phyloP scores from a whole-genome alignment of 306 rosid genomes.

The Citrullus amarus region DNA sequence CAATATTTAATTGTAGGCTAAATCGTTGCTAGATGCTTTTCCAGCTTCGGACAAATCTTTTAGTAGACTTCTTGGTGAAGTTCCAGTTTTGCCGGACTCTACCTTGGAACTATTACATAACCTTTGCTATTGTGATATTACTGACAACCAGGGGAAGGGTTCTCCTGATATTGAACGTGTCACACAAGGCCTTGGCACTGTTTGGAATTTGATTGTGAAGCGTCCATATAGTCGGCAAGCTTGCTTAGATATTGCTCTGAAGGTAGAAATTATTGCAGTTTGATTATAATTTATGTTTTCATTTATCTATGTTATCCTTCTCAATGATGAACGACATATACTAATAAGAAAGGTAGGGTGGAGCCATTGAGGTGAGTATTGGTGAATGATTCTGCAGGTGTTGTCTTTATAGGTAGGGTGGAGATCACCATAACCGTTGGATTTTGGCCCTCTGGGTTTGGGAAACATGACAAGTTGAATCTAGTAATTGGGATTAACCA shows the following conservation, averaged over 20 bases:
- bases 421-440: neutral
- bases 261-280: conserved; percentile 36
- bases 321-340: neutral
- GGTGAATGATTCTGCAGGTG: neutral
- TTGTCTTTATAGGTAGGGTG: neutral
- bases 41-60: conserved; percentile 93
- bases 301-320: neutral
- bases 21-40: conserved; percentile 64
- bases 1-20: conserved; percentile 42
- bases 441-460: neutral
- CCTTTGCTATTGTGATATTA: conserved; percentile 63
- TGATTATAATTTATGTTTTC: neutral
- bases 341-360: neutral
- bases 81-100: conserved; percentile 73
- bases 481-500: neutral
- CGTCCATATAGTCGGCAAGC: conserved; percentile 78
- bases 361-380: neutral
- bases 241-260: conserved; percentile 71
- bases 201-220: conserved; percentile 90
- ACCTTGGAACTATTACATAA: conserved; percentile 56
- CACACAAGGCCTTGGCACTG: conserved; percentile 97
- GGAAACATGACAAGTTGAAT: neutral
- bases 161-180: conserved; percentile 79
- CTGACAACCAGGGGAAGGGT: conserved; percentile 52
- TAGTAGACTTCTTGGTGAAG: conserved; percentile 94